Evolutionary conservation across 1,139 yeast species (phyloP), one percentile per base, ranked within the genome.

Genomic region (Candida smagusa): DNA sequence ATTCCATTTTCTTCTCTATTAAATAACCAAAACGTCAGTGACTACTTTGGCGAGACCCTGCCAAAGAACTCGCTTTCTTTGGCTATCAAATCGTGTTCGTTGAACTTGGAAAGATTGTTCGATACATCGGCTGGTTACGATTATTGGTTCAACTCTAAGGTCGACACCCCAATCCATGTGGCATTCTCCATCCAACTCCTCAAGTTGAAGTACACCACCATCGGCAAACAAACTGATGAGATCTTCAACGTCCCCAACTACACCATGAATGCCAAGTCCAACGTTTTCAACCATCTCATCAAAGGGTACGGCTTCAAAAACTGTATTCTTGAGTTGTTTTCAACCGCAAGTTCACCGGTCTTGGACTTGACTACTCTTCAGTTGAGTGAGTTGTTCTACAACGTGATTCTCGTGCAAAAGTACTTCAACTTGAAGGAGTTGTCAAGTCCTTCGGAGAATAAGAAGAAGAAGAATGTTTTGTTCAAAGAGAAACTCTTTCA

Each of bases 91-190:
- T 67, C 64, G 2, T 50, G 52, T 6, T 59, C 67, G 2, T 48
- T 68, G 29, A 66, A 65, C 45, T 46, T 63, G 13, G 52, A 61
- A 12, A 59, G 65, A 38, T 43, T 75, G 22, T 47, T 54, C 19
- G 48, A 56, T 9, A 58, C 56, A 30, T 62, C 74, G 8, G 79
- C 88, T 1, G 90, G 89, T 0, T 83, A 69, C 52, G 82, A 81
- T 40, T 65, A 81, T 3, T 52, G 72, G 12, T 83, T 77, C 50
- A 64, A 68, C 27, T 65, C 73, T 8, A 53, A 45, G 6, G 35
- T 58, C 2, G 88, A 82, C 45, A 56, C 56, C 11, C 89, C 89
- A 1, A 56, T 77, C 32, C 79, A 78, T 42, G 47, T 71, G 28
- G 65, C 79, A 11, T 42, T 65, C 2, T 68, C 81, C 0, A 48